Conservation (phyloP, 495 filamentous ascomycete species). For the Trichoderma orchidacearum region DNA sequence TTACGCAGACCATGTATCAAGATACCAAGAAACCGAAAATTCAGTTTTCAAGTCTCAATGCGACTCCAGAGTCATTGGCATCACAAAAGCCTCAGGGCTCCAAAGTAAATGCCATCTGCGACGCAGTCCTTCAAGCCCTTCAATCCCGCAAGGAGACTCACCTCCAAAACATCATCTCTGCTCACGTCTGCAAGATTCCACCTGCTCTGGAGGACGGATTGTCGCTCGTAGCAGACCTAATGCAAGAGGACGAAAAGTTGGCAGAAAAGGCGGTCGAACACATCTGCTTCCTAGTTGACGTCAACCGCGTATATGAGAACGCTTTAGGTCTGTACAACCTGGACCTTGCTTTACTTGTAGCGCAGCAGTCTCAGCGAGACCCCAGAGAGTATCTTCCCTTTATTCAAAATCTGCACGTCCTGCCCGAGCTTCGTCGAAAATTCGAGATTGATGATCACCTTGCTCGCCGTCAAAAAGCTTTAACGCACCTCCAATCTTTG, state of each 20-base stretch:
- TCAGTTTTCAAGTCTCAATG: constrained; percentile 3
- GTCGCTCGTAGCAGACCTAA: constrained; percentile 57
- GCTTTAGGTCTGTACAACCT: constrained; percentile 84
- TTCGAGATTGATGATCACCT: constrained; percentile 87
- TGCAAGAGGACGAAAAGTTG: constrained; percentile 50
- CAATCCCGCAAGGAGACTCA: constrained; percentile 49
- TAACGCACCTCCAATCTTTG: constrained; percentile 57
- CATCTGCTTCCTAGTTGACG: constrained; percentile 91
- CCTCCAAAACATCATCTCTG: constrained; percentile 86
- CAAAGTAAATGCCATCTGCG: constrained; percentile 80
- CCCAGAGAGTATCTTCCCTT: constrained; percentile 94
- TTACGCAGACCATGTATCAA: constrained; percentile 84
- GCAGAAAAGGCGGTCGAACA: constrained; percentile 83
- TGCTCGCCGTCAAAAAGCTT: constrained; percentile 57
- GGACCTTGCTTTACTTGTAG: constrained; percentile 77
- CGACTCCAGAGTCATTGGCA: not conserved
- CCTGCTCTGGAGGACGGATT: constrained; percentile 82
- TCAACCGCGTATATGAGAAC: constrained; percentile 83
- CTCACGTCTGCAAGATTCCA: constrained; percentile 83
- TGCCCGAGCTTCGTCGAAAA: constrained; percentile 50
- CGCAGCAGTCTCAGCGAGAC: constrained; percentile 92
- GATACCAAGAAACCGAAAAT: constrained; percentile 46
- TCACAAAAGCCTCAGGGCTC: constrained; percentile 19
- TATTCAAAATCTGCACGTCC: constrained; percentile 68
- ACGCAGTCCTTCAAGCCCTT: constrained; percentile 64